Conservation (phyloP, 2,329 filamentous ascomycete genomes). For the Colletotrichum acutatum region DNA sequence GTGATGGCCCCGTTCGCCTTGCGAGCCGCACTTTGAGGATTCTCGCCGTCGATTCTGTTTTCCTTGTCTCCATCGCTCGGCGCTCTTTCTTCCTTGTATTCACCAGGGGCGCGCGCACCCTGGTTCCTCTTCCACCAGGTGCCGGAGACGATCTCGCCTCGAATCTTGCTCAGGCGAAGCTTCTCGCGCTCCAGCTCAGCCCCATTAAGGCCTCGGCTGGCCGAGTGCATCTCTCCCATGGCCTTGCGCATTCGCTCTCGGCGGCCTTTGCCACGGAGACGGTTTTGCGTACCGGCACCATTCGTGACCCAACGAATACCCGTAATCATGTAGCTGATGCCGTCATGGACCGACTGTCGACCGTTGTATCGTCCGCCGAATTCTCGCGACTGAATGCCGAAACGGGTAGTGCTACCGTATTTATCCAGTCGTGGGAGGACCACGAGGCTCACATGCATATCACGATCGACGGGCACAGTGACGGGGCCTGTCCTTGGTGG, state of each 20-base stretch:
- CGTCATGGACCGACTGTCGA: conserved; percentile 72
- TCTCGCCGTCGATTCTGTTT: conserved; percentile 48
- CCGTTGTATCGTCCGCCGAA: conserved; percentile 71
- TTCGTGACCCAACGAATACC: conserved; percentile 86
- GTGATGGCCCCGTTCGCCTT: neutral
- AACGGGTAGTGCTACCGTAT: conserved; percentile 80
- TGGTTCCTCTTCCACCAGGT: conserved; percentile 48
- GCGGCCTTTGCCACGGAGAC: conserved; percentile 65
- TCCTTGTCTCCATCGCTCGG: conserved; percentile 58
- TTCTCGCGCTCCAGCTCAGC: conserved; percentile 30
- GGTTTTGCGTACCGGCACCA: conserved; percentile 71
- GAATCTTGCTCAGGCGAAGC: conserved; percentile 37
- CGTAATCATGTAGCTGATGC: conserved; percentile 87
- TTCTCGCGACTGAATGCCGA: conserved; percentile 83
- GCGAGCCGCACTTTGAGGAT: neutral
- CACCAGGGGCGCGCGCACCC: conserved; percentile 37
- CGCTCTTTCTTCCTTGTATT: conserved; percentile 42
- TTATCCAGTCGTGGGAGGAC: conserved; percentile 82
- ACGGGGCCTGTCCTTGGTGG: conserved; percentile 72
- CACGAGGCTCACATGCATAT: conserved; percentile 87
- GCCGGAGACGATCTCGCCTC: conserved; percentile 44
- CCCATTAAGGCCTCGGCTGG: conserved; percentile 31
- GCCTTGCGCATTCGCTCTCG: conserved; percentile 67
- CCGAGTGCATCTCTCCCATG: conserved; percentile 61
- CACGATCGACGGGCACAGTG: conserved; percentile 73